phyloP scores from a whole-genome alignment of 2,329 filamentous ascomycete genomes.

The Sarocladium kiliense region DNA sequence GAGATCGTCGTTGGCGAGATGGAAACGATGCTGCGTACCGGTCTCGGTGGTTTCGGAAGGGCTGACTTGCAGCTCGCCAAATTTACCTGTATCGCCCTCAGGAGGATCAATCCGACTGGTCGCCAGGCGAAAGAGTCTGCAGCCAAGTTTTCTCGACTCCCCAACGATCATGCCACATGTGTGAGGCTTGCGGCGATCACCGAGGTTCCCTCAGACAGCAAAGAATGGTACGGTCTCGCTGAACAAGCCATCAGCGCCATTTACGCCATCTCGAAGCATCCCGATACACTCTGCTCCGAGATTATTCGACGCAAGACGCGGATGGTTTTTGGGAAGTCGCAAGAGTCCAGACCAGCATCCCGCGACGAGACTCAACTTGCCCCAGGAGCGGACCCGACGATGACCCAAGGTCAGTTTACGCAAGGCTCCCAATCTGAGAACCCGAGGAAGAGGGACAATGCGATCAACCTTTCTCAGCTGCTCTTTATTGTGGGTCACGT shows the following conservation, averaged over 20 bases:
- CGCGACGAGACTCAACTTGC: constrained; percentile 25
- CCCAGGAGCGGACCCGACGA: constrained; percentile 25
- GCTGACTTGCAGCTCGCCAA: constrained; percentile 85
- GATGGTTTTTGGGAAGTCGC: constrained; percentile 59
- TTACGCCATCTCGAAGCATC: constrained; percentile 89
- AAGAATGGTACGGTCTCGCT: constrained; percentile 93
- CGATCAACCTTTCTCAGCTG: constrained; percentile 79
- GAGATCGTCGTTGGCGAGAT: constrained; percentile 94
- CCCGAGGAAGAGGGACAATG: constrained; percentile 57
- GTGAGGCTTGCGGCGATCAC: constrained; percentile 75
- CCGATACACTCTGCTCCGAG: constrained; percentile 87
- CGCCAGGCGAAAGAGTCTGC: constrained; percentile 71
- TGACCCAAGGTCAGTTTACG: constrained; percentile 20
- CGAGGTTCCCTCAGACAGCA: constrained; percentile 80
- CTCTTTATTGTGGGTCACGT: constrained; percentile 95
- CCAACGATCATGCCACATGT: constrained; percentile 89
- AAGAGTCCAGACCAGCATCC: constrained; percentile 31
- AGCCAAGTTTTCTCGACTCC: constrained; percentile 67
- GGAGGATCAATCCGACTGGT: constrained; percentile 81
- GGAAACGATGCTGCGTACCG: constrained; percentile 87
- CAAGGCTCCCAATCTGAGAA: constrained; percentile 23
- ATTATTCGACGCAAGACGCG: constrained; percentile 83
- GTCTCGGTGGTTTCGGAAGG: constrained; percentile 74
- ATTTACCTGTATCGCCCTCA: constrained; percentile 89
- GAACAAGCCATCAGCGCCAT: constrained; percentile 96